Evolutionary conservation across 352 stramenopile species (phyloP), one percentile per base, ranked within the genome.

Genomic region (Pythium graminicola): DNA sequence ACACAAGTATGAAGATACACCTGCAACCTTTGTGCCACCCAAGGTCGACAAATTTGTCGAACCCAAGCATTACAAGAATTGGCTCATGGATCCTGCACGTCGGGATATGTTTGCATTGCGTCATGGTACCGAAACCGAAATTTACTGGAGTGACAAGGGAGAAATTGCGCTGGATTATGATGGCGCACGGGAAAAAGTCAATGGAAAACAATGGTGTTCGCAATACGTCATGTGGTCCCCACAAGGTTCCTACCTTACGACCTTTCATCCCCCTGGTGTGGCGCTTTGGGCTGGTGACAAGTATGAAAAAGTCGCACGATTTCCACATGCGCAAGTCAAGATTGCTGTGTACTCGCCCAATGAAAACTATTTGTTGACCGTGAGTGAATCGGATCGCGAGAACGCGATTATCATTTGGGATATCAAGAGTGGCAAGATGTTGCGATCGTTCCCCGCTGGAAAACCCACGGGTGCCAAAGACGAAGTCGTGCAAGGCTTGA

Each of bases 151-250:
- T 52, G 93, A 98, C 60, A 89, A 91, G 73, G 83, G 81, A 22
- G 80, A 90, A 40, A 41, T 80, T 36, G 71, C 91, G 42, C 70
- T 98, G 6, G 93, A 97, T 52, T 99, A 99, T 52, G 95, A 93
- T 56, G 96, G 96, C 17, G 84, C 86, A 50, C 83, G 95, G 13
- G 96, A 99, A 69, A 99, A 98, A 75, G 72, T 72, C 60, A 93
- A 91, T 29, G 95, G 95, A 41, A 96, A 98, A 63, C 76, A 92
- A 65, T 99, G 96, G 97, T 99, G 96, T 74, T 96, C 97, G 62
- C 92, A 97, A 66, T 98, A 99, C 67, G 91, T 98, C 45, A 75
- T 97, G 62, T 99, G 97, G 97, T 97, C 82, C 49, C 95, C 96
- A 6, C 88, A 97, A 44, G 97, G 97, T 49, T 96, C 80, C 50